Conservation (phyloP, 495 filamentous ascomycete genomes). For the Penicillium manginii region DNA sequence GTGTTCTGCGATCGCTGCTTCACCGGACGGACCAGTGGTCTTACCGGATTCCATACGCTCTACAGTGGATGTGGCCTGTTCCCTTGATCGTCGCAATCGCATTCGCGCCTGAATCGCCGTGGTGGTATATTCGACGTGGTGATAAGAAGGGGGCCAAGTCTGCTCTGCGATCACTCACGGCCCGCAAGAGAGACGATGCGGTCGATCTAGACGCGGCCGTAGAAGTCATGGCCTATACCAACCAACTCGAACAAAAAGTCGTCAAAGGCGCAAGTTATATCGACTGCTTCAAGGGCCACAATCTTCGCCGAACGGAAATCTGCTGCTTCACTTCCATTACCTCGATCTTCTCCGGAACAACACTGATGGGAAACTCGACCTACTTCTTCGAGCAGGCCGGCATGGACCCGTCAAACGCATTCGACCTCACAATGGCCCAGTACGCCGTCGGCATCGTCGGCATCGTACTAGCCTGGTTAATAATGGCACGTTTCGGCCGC, state of each 20-base stretch:
- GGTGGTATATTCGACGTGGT: constrained; percentile 79
- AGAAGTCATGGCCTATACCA: constrained; percentile 81
- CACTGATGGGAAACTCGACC: constrained; percentile 54
- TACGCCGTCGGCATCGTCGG: constrained; percentile 35
- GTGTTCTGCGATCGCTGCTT: constrained; percentile 56
- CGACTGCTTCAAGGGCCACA: constrained; percentile 74
- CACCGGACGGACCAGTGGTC: constrained; percentile 60
- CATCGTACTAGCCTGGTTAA: constrained; percentile 28
- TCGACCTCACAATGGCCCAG: constrained; percentile 31
- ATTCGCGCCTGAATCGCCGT: constrained; percentile 76
- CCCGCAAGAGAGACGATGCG: constrained; percentile 52
- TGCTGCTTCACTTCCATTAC: constrained; percentile 60
- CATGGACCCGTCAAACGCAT: constrained; percentile 43
- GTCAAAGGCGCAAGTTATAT: constrained; percentile 63
- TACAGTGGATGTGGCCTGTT: constrained; percentile 84
- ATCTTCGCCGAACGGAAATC: constrained; percentile 74
- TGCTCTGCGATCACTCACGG: constrained; percentile 66
- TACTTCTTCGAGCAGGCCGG: constrained; percentile 70
- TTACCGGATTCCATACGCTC: constrained; percentile 66
- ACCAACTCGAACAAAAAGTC: constrained; percentile 69
- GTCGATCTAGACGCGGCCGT: constrained; percentile 74
- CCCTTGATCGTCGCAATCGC: constrained; percentile 69
- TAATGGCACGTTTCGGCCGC: constrained; percentile 51
- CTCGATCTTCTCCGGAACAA: constrained; percentile 13
- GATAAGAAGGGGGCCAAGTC: constrained; percentile 66